Evolutionary conservation across 257 asterid genomes (phyloP).

Genomic region (Solanum peruvianum): DNA sequence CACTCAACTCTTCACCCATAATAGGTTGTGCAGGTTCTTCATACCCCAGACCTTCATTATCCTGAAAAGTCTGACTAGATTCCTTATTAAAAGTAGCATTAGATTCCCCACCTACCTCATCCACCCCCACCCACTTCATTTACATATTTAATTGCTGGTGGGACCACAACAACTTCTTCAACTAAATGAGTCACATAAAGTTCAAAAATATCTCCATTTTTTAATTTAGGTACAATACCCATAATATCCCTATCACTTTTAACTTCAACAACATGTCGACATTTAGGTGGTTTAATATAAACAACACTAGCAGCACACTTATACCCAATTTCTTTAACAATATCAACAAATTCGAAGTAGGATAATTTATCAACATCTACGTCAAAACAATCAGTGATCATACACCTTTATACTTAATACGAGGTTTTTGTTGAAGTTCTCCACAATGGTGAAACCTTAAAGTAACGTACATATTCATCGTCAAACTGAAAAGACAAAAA

Average conservation of each 20-base stretch:
- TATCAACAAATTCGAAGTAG: not conserved
- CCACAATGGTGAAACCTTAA: not conserved
- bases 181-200: not conserved
- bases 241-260: too few species aligned
- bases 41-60: too few species aligned
- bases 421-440: not conserved
- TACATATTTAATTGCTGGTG: not conserved
- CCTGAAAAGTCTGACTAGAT: too few species aligned
- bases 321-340: not conserved
- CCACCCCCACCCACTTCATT: not conserved
- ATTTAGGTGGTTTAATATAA: not conserved
- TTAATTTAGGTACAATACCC: not conserved
- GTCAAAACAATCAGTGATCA: not conserved
- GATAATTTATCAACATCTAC: not conserved
- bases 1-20: not conserved
- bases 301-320: too few species aligned
- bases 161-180: not conserved
- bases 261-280: not conserved
- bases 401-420: not conserved
- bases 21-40: too few species aligned
- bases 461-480: too few species aligned
- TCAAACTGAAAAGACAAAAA: too few species aligned
- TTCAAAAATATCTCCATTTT: not conserved
- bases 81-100: not conserved
- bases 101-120: not conserved